Evolutionary conservation across 1,139 yeast genomes (phyloP), one percentile per base, ranked within the genome.

Genomic region (Debaryomyces subglobosus): DNA sequence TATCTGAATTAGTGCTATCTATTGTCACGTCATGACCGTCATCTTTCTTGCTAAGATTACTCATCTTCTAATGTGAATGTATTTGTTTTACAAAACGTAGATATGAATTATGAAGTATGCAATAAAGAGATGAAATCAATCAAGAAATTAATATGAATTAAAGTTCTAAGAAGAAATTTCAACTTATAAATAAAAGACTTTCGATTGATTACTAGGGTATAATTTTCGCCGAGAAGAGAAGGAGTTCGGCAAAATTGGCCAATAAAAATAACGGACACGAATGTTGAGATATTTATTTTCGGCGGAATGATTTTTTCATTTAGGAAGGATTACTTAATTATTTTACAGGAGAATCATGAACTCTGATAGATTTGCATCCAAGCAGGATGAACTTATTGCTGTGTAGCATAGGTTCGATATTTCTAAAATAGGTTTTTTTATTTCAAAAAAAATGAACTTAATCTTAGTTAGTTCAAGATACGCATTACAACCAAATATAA

Each of bases 141-240:
- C 24, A 34, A 16, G 23, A 34, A 7, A 6, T 13, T 32, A 16
- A 32, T 7, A 32, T 5, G 8, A 7, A 32, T 15, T 4, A 13
- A 32, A 32, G 12, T 15, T 16, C 18, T 32, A 4, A 32, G 20
- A 32, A 32, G 35, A 32, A 13, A 13, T 13, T 30, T 30, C 15
- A 20, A 13, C 21, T 32, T 32, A 8, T 15, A 32, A 32, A 16
- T 15, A 32, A 32, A 9, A 25, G 29, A 25, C 12, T 7, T 25
- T 25, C 12, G 2, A 5, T 32, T 15, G 16, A 39, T 24, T 15
- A 20, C 34, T 25, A 25, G 20, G 18, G 25, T 23, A 13, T 29
- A 20, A 20, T 18, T 30, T 39, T 39, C 43, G 43, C 43, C 43
- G 43, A 39, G 24, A 30, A n/a, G 9, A 18, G 43, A 30, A 32